Evolutionary conservation across 352 stramenopile genomes (phyloP), one percentile per base, ranked within the genome.

Genomic region (Globisporangium middletonii): DNA sequence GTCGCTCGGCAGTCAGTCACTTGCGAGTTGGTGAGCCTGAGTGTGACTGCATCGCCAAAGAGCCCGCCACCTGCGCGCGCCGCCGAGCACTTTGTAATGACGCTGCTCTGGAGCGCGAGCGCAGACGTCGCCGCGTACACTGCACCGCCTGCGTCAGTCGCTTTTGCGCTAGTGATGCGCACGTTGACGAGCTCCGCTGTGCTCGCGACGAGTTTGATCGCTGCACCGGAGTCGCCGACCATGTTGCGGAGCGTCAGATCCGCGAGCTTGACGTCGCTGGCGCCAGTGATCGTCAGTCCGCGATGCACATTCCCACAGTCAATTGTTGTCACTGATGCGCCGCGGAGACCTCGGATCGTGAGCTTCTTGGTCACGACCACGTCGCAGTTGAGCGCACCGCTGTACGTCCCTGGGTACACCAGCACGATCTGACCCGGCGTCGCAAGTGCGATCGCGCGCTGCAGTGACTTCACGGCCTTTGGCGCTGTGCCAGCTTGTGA

Each of bases 391-490:
- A 62, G 30, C 3, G 27, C 11, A 0, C 74, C 74, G 3, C 12
- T 55, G 43, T 76, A 86, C 0, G 63, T 63, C 1, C 76, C 76
- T 2, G 72, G 76, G 52, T 87, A 87, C 23, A 89, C 16, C 12
- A 86, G 56, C 43, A 89, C 76, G 0, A 60, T 75, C 50, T 83
- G 62, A 3, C 59, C 43, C 0, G 62, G 26, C 6, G 59, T 57
- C 2, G 63, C 75, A 1, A 84, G 42, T 4, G 73, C 51, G 1
- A 87, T n/a, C 4, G 76, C 79, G 7, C 67, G 74, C 16, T 53
- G 60, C 8, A 89, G 60, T 2, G 79, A 70, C 19, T 73, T 55
- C 0, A 89, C 54, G 2, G 79, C 76, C 53, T 89, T 89, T 1
- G 79, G 53, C 2, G 79, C 66, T 19, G 68, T 87, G 27, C 79